Percentiles rank a stretch among this genome's conserved stretches.
Evolutionary conservation across 805 yeast species (phyloP).

Genomic region (Wickerhamomyces alni): DNA sequence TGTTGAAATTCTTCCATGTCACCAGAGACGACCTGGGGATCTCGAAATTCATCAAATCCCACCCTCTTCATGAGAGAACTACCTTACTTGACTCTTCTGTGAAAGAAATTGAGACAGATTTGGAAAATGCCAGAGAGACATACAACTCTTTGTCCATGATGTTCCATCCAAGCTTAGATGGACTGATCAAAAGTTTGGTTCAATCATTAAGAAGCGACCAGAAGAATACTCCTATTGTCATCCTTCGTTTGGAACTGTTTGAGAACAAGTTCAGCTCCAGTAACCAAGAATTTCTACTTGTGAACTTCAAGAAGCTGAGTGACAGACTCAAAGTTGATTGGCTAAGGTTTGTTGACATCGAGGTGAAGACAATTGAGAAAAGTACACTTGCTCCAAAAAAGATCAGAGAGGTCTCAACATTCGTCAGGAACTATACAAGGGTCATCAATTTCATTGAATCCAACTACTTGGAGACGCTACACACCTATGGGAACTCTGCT

Average conservation of each 20-base stretch:
- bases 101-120: constrained; percentile 37
- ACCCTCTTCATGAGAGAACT: constrained; percentile 28
- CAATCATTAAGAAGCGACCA: constrained; percentile 30
- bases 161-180: constrained; percentile 33
- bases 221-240: constrained; percentile 36
- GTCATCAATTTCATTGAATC: constrained; percentile 36
- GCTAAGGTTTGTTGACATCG: constrained; percentile 53
- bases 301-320: constrained; percentile 43
- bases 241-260: constrained; percentile 37
- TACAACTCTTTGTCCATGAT: constrained; percentile 38
- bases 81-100: constrained; percentile 25
- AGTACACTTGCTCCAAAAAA: constrained; percentile 28
- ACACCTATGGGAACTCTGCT: constrained; percentile 3
- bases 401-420: constrained; percentile 35
- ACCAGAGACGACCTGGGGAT: constrained; percentile 27
- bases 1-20: constrained; percentile 36
- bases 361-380: constrained; percentile 39
- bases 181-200: constrained; percentile 26
- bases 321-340: constrained; percentile 49
- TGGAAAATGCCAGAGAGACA: constrained; percentile 42
- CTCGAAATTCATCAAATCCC: constrained; percentile 24
- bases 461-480: constrained; percentile 7
- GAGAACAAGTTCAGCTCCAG: constrained; percentile 34
- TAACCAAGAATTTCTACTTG: constrained; percentile 59
- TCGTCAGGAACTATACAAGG: constrained; percentile 42